Evolutionary conservation across 2,329 filamentous ascomycete species (phyloP), one percentile per base, ranked within the genome.

Genomic region (Apiospora marii): DNA sequence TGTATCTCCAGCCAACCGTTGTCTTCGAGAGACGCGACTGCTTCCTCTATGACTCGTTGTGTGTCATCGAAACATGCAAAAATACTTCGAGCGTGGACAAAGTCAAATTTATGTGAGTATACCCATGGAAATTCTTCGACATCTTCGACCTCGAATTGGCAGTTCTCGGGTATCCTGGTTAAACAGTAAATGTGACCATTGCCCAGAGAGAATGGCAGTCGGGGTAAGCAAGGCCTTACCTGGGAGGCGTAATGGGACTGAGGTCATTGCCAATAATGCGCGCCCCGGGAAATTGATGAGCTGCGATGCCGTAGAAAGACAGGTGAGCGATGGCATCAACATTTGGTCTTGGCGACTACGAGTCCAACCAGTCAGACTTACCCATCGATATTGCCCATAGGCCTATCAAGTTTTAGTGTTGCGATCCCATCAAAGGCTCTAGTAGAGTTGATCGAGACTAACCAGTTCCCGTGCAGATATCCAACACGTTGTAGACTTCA

Each of bases 1-100:
- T 74, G 71, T 30, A 71, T 69, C 46, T 74, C 73, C 8, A 74
- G 69, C 73, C 73, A 74, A 22, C 73, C 73, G n/a, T 70, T 30
- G 16, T 37, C 19, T 16, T 48, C 69, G 14, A 74, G 72, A n/a
- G 70, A 68, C 24, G 48, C 46, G n/a, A 48, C 67, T 22, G 72
- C 72, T 27, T 53, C 67, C 12, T 43, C 22, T 10, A 74, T 70
- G 16, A 74, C 73, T 16, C 49, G 48, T 24, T 74, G 49, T 7
- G 71, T 69, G 13, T 72, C 58, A 34, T 73, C 51, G 34, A 74
- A 73, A 10, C 58, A 71, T 7, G 67, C 44, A n/a, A 37, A 27
- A 19, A 69, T 22, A n/a, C 30, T 46, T 24, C 73, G 71, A 5
- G 68, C 68, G 43, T 74, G 73, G 43, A 74, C 70, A 13, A 74